A percentile compares a stretch with the other conserved stretches of the same genome.
Conservation (phyloP, 1,284 basidiomycete species). For the Naganishia albida region DNA sequence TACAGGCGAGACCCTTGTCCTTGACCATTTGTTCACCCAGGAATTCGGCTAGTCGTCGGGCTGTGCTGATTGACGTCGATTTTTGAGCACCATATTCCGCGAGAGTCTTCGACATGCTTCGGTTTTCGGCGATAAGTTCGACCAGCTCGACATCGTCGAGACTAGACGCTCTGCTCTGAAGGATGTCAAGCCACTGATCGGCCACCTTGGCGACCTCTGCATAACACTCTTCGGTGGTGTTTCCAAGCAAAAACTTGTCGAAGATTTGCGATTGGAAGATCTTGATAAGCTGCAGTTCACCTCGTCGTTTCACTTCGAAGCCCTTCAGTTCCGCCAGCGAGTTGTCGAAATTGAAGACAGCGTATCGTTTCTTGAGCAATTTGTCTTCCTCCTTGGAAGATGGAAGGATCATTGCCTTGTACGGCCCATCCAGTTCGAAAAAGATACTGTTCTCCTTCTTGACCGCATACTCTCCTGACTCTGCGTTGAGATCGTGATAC, state of each 20-base stretch:
- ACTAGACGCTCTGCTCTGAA: slow-evolving; percentile 81
- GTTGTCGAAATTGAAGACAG: slow-evolving; percentile 99
- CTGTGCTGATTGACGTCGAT: slow-evolving; percentile 97
- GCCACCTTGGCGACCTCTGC: slow-evolving; percentile 90
- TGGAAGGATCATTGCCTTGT: slow-evolving; percentile 98
- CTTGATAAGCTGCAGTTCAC: slow-evolving; percentile 98
- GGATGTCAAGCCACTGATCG: slow-evolving; percentile 95
- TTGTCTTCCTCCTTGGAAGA: slow-evolving; percentile 99
- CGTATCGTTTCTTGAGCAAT: slow-evolving; percentile 96
- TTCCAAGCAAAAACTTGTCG: slow-evolving; percentile 91
- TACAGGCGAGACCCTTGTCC: slow-evolving; percentile 97
- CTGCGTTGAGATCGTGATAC: slow-evolving; percentile 88
- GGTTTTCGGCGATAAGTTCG: slow-evolving; percentile 96
- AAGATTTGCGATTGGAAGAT: slow-evolving; percentile 99
- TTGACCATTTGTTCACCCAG: slow-evolving; percentile 98
- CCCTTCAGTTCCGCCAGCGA: slow-evolving; percentile 96
- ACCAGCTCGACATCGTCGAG: slow-evolving; percentile 90
- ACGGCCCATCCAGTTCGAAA: slow-evolving; percentile 98
- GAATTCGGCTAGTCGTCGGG: slow-evolving; percentile 92
- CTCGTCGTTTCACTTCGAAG: slow-evolving; percentile 97
- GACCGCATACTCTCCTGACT: slow-evolving; percentile 79
- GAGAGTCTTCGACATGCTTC: slow-evolving; percentile 96
- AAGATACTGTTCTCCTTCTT: slow-evolving; percentile 99
- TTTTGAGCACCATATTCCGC: slow-evolving; percentile 96
- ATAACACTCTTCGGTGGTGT: slow-evolving; percentile 93